phyloP scores from a whole-genome alignment of 768 basidiomycete species.

The Cyathus striatus region DNA sequence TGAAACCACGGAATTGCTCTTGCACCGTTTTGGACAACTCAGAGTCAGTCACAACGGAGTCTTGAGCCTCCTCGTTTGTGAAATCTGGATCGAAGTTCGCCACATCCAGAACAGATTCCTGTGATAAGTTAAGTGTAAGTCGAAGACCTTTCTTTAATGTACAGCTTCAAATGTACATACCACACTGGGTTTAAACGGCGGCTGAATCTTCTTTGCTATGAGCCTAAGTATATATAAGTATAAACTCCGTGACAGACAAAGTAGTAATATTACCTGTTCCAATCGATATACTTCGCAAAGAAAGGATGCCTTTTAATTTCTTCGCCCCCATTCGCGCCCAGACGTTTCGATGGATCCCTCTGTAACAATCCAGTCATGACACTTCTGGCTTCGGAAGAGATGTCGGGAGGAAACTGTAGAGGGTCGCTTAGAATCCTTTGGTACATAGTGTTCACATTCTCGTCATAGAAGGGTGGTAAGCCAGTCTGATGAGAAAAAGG shows the following conservation, averaged over 20 bases:
- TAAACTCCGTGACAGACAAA: background rate
- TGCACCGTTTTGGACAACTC: conserved; percentile 93
- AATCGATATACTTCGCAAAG: conserved; percentile 92
- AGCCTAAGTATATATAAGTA: conserved; percentile 35
- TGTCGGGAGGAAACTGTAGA: conserved; percentile 85
- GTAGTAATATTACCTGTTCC: conserved; percentile 56
- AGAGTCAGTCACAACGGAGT: conserved; percentile 94
- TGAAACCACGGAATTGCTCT: conserved; percentile 91
- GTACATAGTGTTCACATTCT: conserved; percentile 98
- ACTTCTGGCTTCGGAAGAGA: conserved; percentile 81
- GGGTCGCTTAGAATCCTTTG: conserved; percentile 93
- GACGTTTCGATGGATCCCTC: conserved; percentile 78
- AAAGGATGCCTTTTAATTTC: conserved; percentile 96
- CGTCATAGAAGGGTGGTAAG: conserved; percentile 97
- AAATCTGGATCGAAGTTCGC: conserved; percentile 98
- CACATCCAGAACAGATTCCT: conserved; percentile 92
- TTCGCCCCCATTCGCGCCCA: conserved; percentile 92
- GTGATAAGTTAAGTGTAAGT: conserved; percentile 2
- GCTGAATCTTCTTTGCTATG: conserved; percentile 91
- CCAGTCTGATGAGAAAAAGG: conserved; percentile 58
- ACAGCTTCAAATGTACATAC: too few relatives aligned
- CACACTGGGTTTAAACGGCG: conserved; percentile 96
- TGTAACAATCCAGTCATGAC: conserved; percentile 87
- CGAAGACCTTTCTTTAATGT: too few relatives aligned
- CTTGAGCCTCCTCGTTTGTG: conserved; percentile 90